These are phyloP conservation scores for Pharus latifolius DNA, from an alignment of 176 grass and related monocot species.

Conservation along the genomic window DNA sequence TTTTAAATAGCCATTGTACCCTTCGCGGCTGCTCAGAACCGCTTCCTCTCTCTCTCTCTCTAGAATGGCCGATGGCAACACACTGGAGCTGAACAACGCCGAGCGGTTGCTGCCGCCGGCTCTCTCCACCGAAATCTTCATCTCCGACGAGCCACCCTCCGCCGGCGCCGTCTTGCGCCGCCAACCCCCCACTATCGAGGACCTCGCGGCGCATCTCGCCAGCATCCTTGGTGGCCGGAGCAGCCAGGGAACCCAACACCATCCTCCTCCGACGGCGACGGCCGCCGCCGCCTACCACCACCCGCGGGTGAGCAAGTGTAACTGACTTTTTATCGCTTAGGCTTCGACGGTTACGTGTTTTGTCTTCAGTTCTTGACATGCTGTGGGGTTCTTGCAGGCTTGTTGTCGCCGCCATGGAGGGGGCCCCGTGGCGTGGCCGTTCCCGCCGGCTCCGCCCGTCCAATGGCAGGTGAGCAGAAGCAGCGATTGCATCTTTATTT, in stretches of 20 bases:
- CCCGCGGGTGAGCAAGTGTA: too few species aligned
- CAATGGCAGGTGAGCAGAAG: not conserved
- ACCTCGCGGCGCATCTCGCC: not conserved
- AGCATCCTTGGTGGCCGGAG: too few species aligned
- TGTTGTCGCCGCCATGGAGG: not conserved
- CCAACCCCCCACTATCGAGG: not conserved
- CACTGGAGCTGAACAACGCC: constrained; percentile 5
- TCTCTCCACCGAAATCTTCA: not conserved
- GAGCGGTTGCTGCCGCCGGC: constrained; percentile 12
- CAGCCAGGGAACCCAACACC: too few species aligned
- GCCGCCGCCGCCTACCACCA: too few species aligned
- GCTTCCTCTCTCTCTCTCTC: not conserved
- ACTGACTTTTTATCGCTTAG: too few species aligned
- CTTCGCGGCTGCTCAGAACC: not conserved
- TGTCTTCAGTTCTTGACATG: too few species aligned
- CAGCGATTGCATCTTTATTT: too few species aligned
- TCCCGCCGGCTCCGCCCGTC: not conserved
- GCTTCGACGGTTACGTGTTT: too few species aligned
- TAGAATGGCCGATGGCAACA: not conserved
- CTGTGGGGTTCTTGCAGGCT: too few species aligned
- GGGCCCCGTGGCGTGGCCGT: not conserved
- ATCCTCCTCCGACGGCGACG: too few species aligned
- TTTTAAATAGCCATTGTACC: not conserved
- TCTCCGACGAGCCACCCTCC: not conserved
- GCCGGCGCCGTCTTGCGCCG: not conserved